A percentile compares a stretch with the other conserved stretches of the same genome.
These are phyloP conservation scores for Pseudogymnoascus sp. DNA, from an alignment of 2,329 filamentous ascomycete genomes.

Conservation along the genomic window DNA sequence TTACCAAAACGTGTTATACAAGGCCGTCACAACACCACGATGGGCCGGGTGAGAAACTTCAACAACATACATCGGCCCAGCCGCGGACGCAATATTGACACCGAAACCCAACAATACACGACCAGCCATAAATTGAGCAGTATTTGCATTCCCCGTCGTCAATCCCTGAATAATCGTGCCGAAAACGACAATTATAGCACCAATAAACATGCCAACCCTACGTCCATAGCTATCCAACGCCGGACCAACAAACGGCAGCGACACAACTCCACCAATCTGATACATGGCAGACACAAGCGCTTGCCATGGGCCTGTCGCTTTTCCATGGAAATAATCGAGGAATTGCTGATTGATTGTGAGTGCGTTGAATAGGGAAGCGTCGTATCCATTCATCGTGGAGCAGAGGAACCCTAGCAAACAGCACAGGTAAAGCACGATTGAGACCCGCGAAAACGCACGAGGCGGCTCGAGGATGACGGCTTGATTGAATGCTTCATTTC, in stretches of 20 bases:
- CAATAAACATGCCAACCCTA: constrained; percentile 39
- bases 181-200: constrained; percentile 36
- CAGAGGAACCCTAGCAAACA: constrained; percentile 42
- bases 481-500: constrained; percentile 46
- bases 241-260: constrained; percentile 39
- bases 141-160: constrained; percentile 25
- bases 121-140: constrained; percentile 43
- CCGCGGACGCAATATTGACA: constrained; percentile 38
- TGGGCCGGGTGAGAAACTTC: constrained; percentile 40
- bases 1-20: constrained; percentile 25
- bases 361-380: constrained; percentile 43
- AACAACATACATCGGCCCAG: constrained; percentile 40
- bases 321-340: constrained; percentile 32
- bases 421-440: constrained; percentile 36
- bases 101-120: constrained; percentile 54
- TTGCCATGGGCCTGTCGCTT: constrained; percentile 39
- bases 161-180: constrained; percentile 38
- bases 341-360: constrained; percentile 36
- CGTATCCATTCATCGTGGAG: constrained; percentile 45
- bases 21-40: constrained; percentile 34
- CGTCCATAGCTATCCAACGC: constrained; percentile 40
- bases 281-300: constrained; percentile 45
- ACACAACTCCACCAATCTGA: constrained; percentile 41
- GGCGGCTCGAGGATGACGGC: constrained; percentile 46
- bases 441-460: constrained; percentile 32